Evolutionary conservation across 176 grass and related monocot species (phyloP).

Genomic region (Chloris gayana): DNA sequence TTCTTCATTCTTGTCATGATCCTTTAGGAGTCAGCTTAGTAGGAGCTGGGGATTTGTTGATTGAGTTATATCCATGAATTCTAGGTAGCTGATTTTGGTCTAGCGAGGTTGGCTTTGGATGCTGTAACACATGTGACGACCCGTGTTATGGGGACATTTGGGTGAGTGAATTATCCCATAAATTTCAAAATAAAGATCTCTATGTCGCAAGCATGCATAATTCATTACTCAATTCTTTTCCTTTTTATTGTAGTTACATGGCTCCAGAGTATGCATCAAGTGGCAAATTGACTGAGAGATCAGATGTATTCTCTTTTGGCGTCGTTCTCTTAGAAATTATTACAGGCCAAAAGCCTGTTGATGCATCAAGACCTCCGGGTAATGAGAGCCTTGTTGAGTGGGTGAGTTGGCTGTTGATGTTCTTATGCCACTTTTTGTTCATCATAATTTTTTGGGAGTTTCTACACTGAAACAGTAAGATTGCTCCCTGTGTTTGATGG

Average conservation of each 20-base stretch:
- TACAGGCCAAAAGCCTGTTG: constrained; percentile 81
- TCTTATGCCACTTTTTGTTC: neutral
- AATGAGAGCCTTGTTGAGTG: constrained; percentile 93
- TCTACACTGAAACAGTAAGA: neutral
- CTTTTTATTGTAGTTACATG: constrained; percentile 60
- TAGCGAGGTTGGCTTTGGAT: constrained; percentile 88
- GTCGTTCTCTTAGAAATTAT: constrained; percentile 94
- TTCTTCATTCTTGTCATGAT: neutral
- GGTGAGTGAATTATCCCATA: constrained; percentile 47
- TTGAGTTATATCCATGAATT: constrained; percentile 19
- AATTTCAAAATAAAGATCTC: neutral
- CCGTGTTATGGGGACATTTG: constrained; percentile 96
- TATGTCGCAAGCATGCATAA: neutral
- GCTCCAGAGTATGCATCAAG: constrained; percentile 93
- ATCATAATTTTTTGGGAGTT: constrained; percentile 23
- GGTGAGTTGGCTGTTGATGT: constrained; percentile 52
- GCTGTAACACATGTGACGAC: constrained; percentile 91
- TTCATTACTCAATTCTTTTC: neutral
- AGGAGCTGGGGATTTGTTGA: constrained; percentile 5
- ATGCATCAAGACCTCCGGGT: constrained; percentile 59
- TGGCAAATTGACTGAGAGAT: constrained; percentile 89
- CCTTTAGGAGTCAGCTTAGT: neutral
- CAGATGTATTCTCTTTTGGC: constrained; percentile 93
- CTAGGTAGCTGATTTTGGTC: constrained; percentile 94
- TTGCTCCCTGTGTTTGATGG: neutral